Evolutionary conservation across 306 rosid species (phyloP).

Genomic region (Senna siamea): DNA sequence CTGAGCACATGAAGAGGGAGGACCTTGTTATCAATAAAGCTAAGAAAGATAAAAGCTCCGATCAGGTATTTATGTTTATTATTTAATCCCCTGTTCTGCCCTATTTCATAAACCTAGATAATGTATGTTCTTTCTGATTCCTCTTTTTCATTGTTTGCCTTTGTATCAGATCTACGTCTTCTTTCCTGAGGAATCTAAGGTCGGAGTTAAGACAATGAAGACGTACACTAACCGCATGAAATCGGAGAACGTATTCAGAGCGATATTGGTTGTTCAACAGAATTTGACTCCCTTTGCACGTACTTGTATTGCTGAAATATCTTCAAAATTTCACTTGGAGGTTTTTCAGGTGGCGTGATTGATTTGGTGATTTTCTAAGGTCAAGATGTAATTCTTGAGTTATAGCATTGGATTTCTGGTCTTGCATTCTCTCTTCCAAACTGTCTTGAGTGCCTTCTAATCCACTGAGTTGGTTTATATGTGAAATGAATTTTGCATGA

Average conservation of each 20-base stretch:
- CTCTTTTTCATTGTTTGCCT: conserved; percentile 2
- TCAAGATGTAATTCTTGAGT: background rate
- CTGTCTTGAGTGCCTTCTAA: background rate
- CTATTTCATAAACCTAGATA: too few relatives aligned
- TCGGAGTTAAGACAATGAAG: conserved; percentile 60
- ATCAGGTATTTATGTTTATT: conserved; percentile 40
- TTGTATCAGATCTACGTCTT: conserved; percentile 66
- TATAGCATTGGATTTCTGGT: background rate
- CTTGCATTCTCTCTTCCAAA: background rate
- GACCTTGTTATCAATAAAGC: conserved; percentile 66
- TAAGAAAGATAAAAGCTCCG: conserved; percentile 51
- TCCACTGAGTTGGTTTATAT: background rate
- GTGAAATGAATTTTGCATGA: background rate
- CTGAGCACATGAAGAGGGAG: conserved; percentile 65
- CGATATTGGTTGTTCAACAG: conserved; percentile 66
- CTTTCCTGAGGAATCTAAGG: conserved; percentile 72
- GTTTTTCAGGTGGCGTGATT: conserved; percentile 70
- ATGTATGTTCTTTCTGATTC: background rate
- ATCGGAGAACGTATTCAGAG: conserved; percentile 64
- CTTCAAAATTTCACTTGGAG: conserved; percentile 65
- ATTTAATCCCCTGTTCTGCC: too few relatives aligned
- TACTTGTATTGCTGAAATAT: conserved; percentile 48
- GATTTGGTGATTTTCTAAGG: background rate
- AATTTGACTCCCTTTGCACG: conserved; percentile 63
- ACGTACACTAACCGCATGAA: conserved; percentile 69